Conservation (phyloP, 2,329 filamentous ascomycete genomes). For the Pseudocercospora fuligena region DNA sequence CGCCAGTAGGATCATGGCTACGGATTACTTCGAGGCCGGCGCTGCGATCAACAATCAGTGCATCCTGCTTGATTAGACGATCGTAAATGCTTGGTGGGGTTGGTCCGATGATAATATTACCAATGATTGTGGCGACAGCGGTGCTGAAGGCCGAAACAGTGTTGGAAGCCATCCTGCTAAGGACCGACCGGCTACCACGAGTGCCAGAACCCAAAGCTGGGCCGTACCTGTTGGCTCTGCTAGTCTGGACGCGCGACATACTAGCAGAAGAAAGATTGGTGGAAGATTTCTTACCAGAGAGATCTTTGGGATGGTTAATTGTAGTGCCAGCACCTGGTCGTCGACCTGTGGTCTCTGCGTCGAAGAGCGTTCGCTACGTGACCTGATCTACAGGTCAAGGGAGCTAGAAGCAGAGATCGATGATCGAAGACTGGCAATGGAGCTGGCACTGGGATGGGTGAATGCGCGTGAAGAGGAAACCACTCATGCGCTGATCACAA, state of each 20-base stretch:
- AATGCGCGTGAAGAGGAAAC: neutral
- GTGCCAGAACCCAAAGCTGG: neutral
- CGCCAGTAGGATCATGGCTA: neutral
- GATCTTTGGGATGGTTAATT: neutral
- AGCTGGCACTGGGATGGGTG: neutral
- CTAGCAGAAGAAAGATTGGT: neutral
- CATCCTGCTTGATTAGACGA: neutral
- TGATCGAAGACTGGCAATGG: neutral
- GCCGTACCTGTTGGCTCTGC: neutral
- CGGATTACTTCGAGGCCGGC: neutral
- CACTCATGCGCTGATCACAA: neutral
- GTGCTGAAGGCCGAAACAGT: neutral
- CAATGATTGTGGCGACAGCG: neutral
- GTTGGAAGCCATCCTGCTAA: neutral
- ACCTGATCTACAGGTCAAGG: neutral
- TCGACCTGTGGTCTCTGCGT: neutral
- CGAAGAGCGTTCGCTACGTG: neutral
- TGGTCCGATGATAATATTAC: neutral
- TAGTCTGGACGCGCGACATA: constrained; percentile 4
- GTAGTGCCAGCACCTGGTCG: neutral
- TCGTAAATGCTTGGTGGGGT: neutral
- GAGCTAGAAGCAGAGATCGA: neutral
- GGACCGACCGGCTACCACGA: neutral
- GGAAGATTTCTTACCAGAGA: neutral
- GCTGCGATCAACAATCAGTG: neutral